phyloP scores from a whole-genome alignment of 352 stramenopile species.

The Aphanomyces stellatus region DNA sequence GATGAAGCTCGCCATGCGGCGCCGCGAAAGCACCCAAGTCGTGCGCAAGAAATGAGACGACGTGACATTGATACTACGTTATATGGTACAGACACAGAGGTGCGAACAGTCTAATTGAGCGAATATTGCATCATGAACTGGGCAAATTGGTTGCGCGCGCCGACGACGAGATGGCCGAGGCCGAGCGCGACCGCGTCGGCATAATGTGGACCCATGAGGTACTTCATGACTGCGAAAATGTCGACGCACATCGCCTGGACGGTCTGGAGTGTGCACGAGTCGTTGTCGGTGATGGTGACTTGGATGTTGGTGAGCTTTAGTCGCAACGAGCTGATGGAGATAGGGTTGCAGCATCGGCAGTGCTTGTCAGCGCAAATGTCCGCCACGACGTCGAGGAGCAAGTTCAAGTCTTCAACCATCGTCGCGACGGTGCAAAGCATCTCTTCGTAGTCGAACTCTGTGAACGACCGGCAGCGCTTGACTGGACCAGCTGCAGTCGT shows the following conservation, averaged over 20 bases:
- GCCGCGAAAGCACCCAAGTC: neutral
- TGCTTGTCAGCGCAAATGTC: conserved; percentile 1
- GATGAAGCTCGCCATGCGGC: neutral
- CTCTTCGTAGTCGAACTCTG: conserved; percentile 7
- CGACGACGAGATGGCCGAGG: conserved; percentile 5
- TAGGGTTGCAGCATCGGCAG: neutral
- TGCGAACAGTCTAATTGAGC: conserved; percentile 11
- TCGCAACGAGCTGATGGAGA: neutral
- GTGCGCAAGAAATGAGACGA: neutral
- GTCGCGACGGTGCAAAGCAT: conserved; percentile 3
- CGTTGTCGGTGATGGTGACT: neutral
- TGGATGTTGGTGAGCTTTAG: neutral
- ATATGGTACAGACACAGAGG: too few species aligned
- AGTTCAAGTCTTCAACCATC: neutral
- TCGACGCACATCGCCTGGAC: conserved; percentile 14
- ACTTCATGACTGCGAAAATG: neutral
- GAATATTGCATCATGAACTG: conserved; percentile 15
- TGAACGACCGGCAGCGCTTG: conserved; percentile 1
- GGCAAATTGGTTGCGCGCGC: neutral
- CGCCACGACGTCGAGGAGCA: neutral
- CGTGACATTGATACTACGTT: neutral
- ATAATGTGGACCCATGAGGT: neutral
- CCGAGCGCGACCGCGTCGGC: neutral
- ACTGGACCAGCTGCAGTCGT: neutral
- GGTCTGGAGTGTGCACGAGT: neutral